Base-by-base conservation (phyloP, 2,329 filamentous ascomycete genomes). In the Aspergillus clavatus region DNA sequence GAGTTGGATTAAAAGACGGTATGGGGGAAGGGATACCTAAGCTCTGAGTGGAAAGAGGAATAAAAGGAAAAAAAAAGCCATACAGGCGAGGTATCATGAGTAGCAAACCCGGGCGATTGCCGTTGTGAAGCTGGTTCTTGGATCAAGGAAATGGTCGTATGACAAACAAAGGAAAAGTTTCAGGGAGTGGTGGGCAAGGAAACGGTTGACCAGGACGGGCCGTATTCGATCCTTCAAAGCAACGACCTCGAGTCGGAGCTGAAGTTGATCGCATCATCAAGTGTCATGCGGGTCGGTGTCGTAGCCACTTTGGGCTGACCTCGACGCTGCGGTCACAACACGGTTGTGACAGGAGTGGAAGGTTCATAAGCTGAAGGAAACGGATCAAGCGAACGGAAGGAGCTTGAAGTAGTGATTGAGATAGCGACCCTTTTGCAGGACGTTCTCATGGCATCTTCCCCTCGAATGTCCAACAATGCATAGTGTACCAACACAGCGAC, bases 1-100 rank as follows among this genome's bases (percentile, higher is more conserved):
- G 53, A 42, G 42, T 38, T 46, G 50, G 53, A 64, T 62, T 62
- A 64, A 64, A 63, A 55, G 55, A 55, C 54, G 48, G 50, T 63
- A 65, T 46, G 59, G 49, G 52, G 55, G 40, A 51, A 47, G 7
- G 51, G 14, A 21, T 12, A 35, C 31, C 43, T 14, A 50, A 52
- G 23, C 48, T 53, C 22, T 47, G 60, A 56, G 60, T 62, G n/a
- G n/a, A n/a, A n/a, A n/a, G n/a, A n/a, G n/a, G n/a, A n/a, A n/a
- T n/a, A n/a, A n/a, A n/a, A n/a, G n/a, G n/a, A 58, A 53, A 47
- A 44, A 50, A 54, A 55, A 54, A 52, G 51, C 53, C 52, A 48
- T 44, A 51, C 27, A 36, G 54, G 43, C 43, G 47, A 53, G 54
- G 55, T 56, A 56, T 58, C 57, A 53, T 58, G 51, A 42, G 29